A percentile compares a stretch with the other conserved stretches of the same genome.
These are phyloP conservation scores for Neurospora sp. DNA, from an alignment of 2,329 filamentous ascomycete genomes.

Conservation along the genomic window DNA sequence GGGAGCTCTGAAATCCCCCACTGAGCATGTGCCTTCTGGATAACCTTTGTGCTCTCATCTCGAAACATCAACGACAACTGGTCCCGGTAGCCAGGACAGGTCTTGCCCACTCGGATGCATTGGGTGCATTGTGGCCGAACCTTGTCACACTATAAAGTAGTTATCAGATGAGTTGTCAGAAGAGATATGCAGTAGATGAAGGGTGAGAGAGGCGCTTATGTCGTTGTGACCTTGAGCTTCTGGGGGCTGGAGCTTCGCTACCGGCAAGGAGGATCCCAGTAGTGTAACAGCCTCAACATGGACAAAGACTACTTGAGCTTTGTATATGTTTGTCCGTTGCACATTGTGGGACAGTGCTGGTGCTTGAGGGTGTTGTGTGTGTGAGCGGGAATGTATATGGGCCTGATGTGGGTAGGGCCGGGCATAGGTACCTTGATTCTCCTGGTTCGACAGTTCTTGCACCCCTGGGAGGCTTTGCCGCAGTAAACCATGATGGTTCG, in stretches of 20 bases:
- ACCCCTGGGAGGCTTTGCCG: slow-evolving; percentile 46
- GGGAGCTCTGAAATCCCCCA: slow-evolving; percentile 27
- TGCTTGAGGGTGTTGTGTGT: neutral
- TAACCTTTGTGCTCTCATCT: slow-evolving; percentile 54
- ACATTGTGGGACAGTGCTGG: neutral
- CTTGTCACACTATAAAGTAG: slow-evolving; percentile 44
- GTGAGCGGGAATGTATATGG: neutral
- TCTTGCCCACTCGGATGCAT: slow-evolving; percentile 48
- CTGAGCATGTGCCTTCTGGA: slow-evolving; percentile 45
- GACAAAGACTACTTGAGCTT: neutral
- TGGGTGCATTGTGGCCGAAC: slow-evolving; percentile 50
- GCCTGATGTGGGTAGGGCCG: neutral
- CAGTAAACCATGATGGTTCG: slow-evolving; percentile 45
- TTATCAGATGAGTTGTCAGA: neutral
- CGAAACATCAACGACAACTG: slow-evolving; percentile 56
- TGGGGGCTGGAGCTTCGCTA: neutral
- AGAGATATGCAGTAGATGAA: neutral
- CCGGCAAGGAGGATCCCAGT: neutral
- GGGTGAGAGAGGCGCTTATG: too few relatives aligned
- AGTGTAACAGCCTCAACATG: neutral
- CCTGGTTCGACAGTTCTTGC: slow-evolving; percentile 41
- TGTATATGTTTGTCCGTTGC: neutral
- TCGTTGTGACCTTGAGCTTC: neutral
- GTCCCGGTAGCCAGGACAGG: slow-evolving; percentile 54
- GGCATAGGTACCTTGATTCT: slow-evolving; percentile 40